phyloP scores from a whole-genome alignment of 805 yeast genomes.

The Saccharomycopsis sp. region DNA sequence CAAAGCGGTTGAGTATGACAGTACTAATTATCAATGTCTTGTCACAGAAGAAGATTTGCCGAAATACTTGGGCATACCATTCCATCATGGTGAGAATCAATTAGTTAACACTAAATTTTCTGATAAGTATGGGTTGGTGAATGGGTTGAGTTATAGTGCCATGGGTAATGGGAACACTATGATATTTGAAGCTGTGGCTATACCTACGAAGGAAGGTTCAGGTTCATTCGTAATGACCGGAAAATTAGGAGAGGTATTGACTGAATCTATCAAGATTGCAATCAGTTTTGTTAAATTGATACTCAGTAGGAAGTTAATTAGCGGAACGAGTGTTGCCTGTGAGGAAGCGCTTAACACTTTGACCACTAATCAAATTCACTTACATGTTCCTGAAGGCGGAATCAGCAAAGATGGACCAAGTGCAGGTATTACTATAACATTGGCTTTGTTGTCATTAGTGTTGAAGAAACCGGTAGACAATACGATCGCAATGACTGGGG shows the following conservation, averaged over 20 bases:
- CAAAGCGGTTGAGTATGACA: slow-evolving; percentile 67
- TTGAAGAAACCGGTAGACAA: slow-evolving; percentile 43
- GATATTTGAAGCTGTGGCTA: slow-evolving; percentile 69
- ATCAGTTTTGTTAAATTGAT: slow-evolving; percentile 63
- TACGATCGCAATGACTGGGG: slow-evolving; percentile 79
- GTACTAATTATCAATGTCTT: slow-evolving; percentile 30
- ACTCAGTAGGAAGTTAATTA: slow-evolving; percentile 30
- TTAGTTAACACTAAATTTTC: slow-evolving; percentile 36
- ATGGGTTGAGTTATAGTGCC: slow-evolving; percentile 81
- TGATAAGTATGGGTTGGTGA: slow-evolving; percentile 63
- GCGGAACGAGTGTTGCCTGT: slow-evolving; percentile 27
- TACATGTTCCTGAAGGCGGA: slow-evolving; percentile 69
- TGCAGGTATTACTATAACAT: slow-evolving; percentile 63
- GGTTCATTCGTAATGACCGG: slow-evolving; percentile 60
- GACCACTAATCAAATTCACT: slow-evolving; percentile 52
- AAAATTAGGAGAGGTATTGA: slow-evolving; percentile 69
- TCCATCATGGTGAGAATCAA: slow-evolving; percentile 28
- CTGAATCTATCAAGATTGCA: slow-evolving; percentile 79
- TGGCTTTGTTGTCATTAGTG: slow-evolving; percentile 73
- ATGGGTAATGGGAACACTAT: slow-evolving; percentile 81
- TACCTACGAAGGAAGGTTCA: slow-evolving; percentile 34
- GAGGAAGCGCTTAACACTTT: slow-evolving; percentile 36
- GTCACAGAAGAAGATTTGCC: slow-evolving; percentile 53
- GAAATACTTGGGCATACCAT: slow-evolving; percentile 63
- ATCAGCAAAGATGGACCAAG: slow-evolving; percentile 49